These are phyloP conservation scores for Pichia sp. DNA, from an alignment of 1,139 yeast species.

Conservation along the genomic window DNA sequence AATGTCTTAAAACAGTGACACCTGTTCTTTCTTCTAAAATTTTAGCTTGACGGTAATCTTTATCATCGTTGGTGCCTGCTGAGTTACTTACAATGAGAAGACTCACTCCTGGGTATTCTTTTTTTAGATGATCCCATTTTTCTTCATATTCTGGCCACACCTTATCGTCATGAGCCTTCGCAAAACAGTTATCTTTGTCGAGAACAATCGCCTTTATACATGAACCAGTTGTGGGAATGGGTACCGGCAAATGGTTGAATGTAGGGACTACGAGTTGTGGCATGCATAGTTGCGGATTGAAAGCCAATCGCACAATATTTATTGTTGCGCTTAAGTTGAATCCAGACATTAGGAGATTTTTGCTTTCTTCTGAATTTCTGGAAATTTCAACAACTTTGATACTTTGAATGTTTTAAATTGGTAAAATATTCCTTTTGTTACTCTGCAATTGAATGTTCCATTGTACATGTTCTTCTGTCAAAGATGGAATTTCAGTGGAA, in stretches of 20 bases:
- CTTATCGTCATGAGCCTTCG: constrained; percentile 73
- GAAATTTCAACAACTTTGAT: no score
- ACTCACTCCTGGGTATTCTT: constrained; percentile 58
- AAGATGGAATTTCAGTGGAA: background rate
- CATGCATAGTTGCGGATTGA: constrained; percentile 62
- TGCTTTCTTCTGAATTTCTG: no score
- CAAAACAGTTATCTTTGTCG: constrained; percentile 95
- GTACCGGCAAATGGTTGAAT: constrained; percentile 57
- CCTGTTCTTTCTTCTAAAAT: constrained; percentile 67
- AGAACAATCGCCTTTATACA: constrained; percentile 74
- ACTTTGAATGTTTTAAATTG: no score
- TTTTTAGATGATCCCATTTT: constrained; percentile 55
- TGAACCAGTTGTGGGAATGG: constrained; percentile 33
- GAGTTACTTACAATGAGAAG: constrained; percentile 85
- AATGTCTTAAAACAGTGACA: constrained; percentile 71
- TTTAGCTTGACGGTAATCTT: constrained; percentile 53
- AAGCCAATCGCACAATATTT: constrained; percentile 56
- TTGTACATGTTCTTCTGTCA: background rate
- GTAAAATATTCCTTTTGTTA: no score
- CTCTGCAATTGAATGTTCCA: no score
- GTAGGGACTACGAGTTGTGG: constrained; percentile 64
- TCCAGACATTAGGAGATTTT: constrained; percentile 17
- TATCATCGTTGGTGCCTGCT: constrained; percentile 85
- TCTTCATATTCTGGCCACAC: constrained; percentile 72
- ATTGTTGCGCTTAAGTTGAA: constrained; percentile 69